phyloP scores from a whole-genome alignment of 257 asterid genomes.

The Salvia miltiorrhiza region DNA sequence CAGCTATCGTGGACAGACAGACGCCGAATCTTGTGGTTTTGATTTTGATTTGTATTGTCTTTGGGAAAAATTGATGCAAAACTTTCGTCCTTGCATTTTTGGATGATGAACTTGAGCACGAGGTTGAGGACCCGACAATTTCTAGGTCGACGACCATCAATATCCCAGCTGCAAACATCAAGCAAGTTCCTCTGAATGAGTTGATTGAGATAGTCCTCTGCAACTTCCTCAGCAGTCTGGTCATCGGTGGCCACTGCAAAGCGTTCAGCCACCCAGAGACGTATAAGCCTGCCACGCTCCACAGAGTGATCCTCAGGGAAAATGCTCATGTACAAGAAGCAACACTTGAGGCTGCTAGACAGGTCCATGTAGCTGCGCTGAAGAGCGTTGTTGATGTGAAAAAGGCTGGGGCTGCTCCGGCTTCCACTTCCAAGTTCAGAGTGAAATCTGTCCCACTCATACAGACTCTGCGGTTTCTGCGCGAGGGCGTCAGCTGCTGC shows the following conservation, averaged over 20 bases:
- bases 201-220: slow-evolving; percentile 31
- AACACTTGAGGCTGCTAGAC: slow-evolving; percentile 41
- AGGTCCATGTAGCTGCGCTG: slow-evolving; percentile 39
- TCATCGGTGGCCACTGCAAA: slow-evolving; percentile 21
- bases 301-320: slow-evolving; percentile 44
- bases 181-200: slow-evolving; percentile 36
- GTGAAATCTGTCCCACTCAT: slow-evolving; percentile 29
- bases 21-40: slow-evolving; percentile 28
- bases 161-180: slow-evolving; percentile 33
- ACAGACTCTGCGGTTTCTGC: slow-evolving; percentile 6
- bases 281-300: slow-evolving; percentile 36
- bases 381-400: slow-evolving; percentile 11
- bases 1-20: slow-evolving; percentile 24
- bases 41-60: not conserved
- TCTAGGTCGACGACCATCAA: slow-evolving; percentile 29
- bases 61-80: slow-evolving; percentile 24
- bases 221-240: slow-evolving; percentile 40
- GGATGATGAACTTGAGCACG: slow-evolving; percentile 22
- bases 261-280: slow-evolving; percentile 54
- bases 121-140: slow-evolving; percentile 22
- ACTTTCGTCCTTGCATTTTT: slow-evolving; percentile 30
- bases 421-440: slow-evolving; percentile 23
- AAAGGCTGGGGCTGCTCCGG: too few species aligned
- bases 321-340: slow-evolving; percentile 40
- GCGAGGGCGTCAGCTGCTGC: slow-evolving; percentile 39